Percentiles rank a stretch among this genome's conserved stretches.
phyloP scores from a whole-genome alignment of 2,329 filamentous ascomycete genomes.

The Fusarium oxysporum region DNA sequence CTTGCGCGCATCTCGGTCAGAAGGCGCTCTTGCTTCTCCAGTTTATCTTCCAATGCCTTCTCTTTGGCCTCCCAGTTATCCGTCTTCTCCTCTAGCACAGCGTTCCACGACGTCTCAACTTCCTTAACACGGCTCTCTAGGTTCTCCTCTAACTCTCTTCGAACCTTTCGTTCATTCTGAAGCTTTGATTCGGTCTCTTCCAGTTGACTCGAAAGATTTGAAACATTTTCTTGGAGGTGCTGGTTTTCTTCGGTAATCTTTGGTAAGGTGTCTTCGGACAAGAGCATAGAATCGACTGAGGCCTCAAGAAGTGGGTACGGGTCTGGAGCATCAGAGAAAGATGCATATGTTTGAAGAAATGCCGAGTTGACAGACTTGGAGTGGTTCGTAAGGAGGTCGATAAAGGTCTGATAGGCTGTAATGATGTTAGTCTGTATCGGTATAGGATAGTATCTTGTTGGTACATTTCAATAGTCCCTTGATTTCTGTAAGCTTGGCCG shows the following conservation, averaged over 20 bases:
- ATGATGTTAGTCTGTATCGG: slow-evolving; percentile 12
- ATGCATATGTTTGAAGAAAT: slow-evolving; percentile 92
- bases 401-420: slow-evolving; percentile 94
- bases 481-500: slow-evolving; percentile 85
- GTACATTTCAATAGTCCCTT: slow-evolving; percentile 89
- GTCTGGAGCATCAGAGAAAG: slow-evolving; percentile 93
- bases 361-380: slow-evolving; percentile 94
- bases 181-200: slow-evolving; percentile 85
- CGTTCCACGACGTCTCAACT: slow-evolving; percentile 89
- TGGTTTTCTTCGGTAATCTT: slow-evolving; percentile 90
- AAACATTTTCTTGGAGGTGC: slow-evolving; percentile 83
- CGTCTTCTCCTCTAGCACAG: slow-evolving; percentile 90
- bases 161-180: slow-evolving; percentile 79
- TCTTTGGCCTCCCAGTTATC: slow-evolving; percentile 98
- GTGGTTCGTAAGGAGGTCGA: slow-evolving; percentile 95
- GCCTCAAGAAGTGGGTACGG: slow-evolving; percentile 97
- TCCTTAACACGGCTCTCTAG: slow-evolving; percentile 87
- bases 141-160: slow-evolving; percentile 80
- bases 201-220: slow-evolving; percentile 80
- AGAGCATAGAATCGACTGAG: slow-evolving; percentile 91
- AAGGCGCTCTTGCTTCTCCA: slow-evolving; percentile 92
- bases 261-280: slow-evolving; percentile 91
- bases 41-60: slow-evolving; percentile 88
- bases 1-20: slow-evolving; percentile 96
- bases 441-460: background rate